Evolutionary conservation across 2,329 filamentous ascomycete genomes (phyloP).

Genomic region (Esteya vermicola): DNA sequence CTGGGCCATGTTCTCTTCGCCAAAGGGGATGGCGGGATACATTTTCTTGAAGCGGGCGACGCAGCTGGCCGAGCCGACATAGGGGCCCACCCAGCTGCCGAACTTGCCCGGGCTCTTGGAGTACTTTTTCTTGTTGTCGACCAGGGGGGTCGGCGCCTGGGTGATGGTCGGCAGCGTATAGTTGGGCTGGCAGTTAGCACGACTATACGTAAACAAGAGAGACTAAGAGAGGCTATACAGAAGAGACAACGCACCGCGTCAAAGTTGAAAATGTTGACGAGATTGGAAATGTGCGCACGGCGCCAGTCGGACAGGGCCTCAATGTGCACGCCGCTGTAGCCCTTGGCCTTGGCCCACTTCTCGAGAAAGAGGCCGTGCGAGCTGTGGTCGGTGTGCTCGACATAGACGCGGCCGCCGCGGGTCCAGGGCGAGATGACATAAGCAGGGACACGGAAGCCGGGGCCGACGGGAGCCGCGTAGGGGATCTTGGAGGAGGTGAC

Average conservation of each 20-base stretch:
- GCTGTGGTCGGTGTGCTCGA: slow-evolving; percentile 32
- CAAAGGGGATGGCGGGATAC: slow-evolving; percentile 32
- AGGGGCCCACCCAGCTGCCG: slow-evolving; percentile 1
- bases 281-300: slow-evolving; percentile 15
- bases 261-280: slow-evolving; percentile 7
- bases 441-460: slow-evolving; percentile 27
- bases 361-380: slow-evolving; percentile 34
- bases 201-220: too few species aligned
- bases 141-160: slow-evolving; percentile 6
- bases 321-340: slow-evolving; percentile 22
- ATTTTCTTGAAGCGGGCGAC: slow-evolving; percentile 9
- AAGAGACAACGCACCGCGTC: too few species aligned
- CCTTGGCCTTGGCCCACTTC: slow-evolving; percentile 31
- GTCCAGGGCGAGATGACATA: slow-evolving; percentile 36
- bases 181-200: slow-evolving; percentile 26
- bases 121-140: background rate
- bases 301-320: slow-evolving; percentile 17
- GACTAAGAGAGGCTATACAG: too few species aligned
- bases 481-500: slow-evolving; percentile 17
- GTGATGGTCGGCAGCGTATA: slow-evolving; percentile 23
- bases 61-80: slow-evolving; percentile 2
- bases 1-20: slow-evolving; percentile 15
- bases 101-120: background rate
- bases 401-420: slow-evolving; percentile 30
- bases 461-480: slow-evolving; percentile 11